Evolutionary conservation across 805 yeast genomes (phyloP).

Genomic region (Saccharomycopsis capsularis): DNA sequence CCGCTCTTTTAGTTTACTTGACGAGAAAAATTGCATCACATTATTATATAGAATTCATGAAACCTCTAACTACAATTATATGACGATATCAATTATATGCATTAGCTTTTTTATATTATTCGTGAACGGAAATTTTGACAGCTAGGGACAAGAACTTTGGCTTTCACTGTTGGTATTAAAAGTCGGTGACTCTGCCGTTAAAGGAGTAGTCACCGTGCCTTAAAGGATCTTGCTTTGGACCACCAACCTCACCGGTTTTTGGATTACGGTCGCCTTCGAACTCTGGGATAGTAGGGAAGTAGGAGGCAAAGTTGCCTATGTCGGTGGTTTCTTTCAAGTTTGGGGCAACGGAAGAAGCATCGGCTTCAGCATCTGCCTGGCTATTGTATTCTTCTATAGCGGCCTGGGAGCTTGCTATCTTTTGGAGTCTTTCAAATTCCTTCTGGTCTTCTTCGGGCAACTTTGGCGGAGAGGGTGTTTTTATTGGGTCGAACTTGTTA

Average conservation of each 20-base stretch:
- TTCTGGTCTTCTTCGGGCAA: conserved; percentile 77
- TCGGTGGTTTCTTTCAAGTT: conserved; percentile 35
- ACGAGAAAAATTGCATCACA: too few relatives aligned
- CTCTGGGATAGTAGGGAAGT: conserved; percentile 78
- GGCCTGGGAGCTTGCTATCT: conserved; percentile 69
- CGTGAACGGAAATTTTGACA: too few relatives aligned
- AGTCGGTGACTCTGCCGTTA: conserved; percentile 95
- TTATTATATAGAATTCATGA: too few relatives aligned
- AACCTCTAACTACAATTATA: too few relatives aligned
- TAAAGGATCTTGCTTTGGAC: conserved; percentile 96
- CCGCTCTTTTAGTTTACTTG: not conserved
- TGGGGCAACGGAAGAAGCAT: conserved; percentile 18
- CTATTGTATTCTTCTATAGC: conserved; percentile 70
- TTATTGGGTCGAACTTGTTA: conserved; percentile 9
- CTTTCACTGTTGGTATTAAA: too few relatives aligned
- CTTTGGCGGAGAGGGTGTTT: conserved; percentile 50
- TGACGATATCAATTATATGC: too few relatives aligned
- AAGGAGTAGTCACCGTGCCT: conserved; percentile 89
- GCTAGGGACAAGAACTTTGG: too few relatives aligned
- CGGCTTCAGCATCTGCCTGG: conserved; percentile 16
- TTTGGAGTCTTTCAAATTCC: conserved; percentile 84
- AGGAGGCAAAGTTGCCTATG: conserved; percentile 54
- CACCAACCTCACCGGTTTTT: conserved; percentile 89
- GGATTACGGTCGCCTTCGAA: conserved; percentile 95
- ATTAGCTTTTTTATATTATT: too few relatives aligned